Conservation (phyloP, 768 basidiomycete species). For the Suillus subluteus region DNA sequence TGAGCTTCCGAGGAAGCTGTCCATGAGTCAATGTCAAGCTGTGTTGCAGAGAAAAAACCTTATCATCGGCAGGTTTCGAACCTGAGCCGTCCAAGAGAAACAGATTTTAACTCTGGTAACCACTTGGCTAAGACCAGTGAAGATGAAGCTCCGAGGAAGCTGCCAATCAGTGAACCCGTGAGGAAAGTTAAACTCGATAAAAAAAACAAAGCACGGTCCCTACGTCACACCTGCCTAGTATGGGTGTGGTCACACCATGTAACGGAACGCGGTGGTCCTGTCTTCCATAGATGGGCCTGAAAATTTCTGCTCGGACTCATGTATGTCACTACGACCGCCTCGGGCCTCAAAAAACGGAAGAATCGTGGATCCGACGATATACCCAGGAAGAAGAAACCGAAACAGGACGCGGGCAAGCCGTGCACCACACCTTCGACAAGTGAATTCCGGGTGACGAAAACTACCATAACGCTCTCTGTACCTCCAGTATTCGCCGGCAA, state of each 20-base stretch:
- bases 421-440: constrained; percentile 32
- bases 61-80: too few relatives aligned
- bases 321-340: background rate
- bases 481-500: constrained; percentile 81
- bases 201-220: background rate
- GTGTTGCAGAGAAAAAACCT: too few relatives aligned
- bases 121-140: too few relatives aligned
- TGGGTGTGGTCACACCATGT: background rate
- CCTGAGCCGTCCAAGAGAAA: too few relatives aligned
- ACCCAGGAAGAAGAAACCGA: constrained; percentile 37
- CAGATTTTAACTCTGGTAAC: too few relatives aligned
- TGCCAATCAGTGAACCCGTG: too few relatives aligned
- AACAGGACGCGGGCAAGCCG: constrained; percentile 37
- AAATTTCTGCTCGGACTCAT: background rate
- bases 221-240: background rate
- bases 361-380: constrained; percentile 26
- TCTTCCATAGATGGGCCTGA: background rate
- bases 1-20: too few relatives aligned
- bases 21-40: too few relatives aligned
- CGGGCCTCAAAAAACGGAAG: constrained; percentile 47
- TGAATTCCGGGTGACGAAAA: constrained; percentile 65
- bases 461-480: constrained; percentile 74
- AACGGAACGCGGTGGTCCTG: background rate
- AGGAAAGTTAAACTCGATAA: too few relatives aligned
- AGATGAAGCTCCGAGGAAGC: too few relatives aligned